phyloP scores from a whole-genome alignment of 805 yeast species.

The Candida quercuum region DNA sequence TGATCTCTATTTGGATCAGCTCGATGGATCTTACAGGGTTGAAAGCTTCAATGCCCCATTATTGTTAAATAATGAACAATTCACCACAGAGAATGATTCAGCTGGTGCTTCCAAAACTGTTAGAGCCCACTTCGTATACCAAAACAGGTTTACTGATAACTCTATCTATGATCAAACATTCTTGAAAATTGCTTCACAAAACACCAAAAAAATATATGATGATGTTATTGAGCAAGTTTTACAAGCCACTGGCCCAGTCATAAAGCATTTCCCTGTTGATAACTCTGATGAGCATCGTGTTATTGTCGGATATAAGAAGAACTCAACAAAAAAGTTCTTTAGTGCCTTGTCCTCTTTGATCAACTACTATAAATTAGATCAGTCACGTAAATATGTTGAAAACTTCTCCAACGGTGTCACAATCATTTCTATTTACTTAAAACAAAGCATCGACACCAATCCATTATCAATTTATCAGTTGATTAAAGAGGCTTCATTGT shows the following conservation, averaged over 20 bases:
- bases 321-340: constrained; percentile 79
- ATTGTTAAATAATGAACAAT: constrained; percentile 29
- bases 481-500: constrained; percentile 87
- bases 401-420: constrained; percentile 88
- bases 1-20: constrained; percentile 66
- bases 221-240: constrained; percentile 65
- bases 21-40: constrained; percentile 51
- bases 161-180: constrained; percentile 78
- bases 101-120: constrained; percentile 37
- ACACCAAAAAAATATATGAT: constrained; percentile 75
- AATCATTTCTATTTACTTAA: constrained; percentile 79
- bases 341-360: constrained; percentile 83
- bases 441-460: constrained; percentile 46
- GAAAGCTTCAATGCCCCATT: constrained; percentile 75
- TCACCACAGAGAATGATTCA: constrained; percentile 19
- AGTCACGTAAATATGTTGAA: constrained; percentile 89
- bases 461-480: constrained; percentile 81
- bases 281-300: constrained; percentile 81
- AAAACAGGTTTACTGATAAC: constrained; percentile 46
- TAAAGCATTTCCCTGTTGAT: constrained; percentile 77
- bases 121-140: constrained; percentile 79
- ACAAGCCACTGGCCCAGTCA: constrained; percentile 84
- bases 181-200: constrained; percentile 67
- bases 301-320: constrained; percentile 81
- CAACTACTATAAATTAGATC: constrained; percentile 78